Conservation (phyloP, 164 flowering plant species). For the Piper longum region DNA sequence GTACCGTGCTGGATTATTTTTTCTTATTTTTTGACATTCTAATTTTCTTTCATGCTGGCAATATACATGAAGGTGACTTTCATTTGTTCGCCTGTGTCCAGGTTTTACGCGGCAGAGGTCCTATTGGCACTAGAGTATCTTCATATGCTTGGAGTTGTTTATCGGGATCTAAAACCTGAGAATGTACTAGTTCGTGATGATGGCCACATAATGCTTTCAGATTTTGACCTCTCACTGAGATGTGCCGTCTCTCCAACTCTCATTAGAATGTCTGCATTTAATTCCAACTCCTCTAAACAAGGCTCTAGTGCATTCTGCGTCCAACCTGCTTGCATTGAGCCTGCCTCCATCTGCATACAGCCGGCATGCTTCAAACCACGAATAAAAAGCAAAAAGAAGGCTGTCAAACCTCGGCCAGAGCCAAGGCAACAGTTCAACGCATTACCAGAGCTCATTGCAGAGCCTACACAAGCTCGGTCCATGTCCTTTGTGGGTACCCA, state of each 20-base stretch:
- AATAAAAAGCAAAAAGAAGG: conserved; percentile 51
- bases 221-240: conserved; percentile 78
- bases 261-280: conserved; percentile 30
- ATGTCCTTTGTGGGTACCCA: conserved; percentile 83
- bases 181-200: conserved; percentile 89
- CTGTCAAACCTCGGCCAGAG: conserved; percentile 31
- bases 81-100: conserved; percentile 15
- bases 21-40: background rate
- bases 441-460: conserved; percentile 50
- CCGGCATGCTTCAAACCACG: conserved; percentile 85
- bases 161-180: conserved; percentile 88
- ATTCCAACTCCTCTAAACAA: conserved; percentile 45
- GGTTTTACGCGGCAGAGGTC: conserved; percentile 94
- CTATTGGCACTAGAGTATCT: conserved; percentile 80
- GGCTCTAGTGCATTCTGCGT: conserved; percentile 47
- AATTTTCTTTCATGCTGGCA: background rate
- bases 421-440: conserved; percentile 19
- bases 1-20: too few relatives aligned
- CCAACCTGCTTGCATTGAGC: conserved; percentile 89
- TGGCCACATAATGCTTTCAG: conserved; percentile 93
- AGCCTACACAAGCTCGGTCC: conserved; percentile 60
- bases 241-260: conserved; percentile 82
- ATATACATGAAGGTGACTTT: background rate
- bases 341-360: conserved; percentile 68
- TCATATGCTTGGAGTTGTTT: conserved; percentile 92